phyloP scores from a whole-genome alignment of 164 flowering plant genomes.

The Vitis rotundifolia region DNA sequence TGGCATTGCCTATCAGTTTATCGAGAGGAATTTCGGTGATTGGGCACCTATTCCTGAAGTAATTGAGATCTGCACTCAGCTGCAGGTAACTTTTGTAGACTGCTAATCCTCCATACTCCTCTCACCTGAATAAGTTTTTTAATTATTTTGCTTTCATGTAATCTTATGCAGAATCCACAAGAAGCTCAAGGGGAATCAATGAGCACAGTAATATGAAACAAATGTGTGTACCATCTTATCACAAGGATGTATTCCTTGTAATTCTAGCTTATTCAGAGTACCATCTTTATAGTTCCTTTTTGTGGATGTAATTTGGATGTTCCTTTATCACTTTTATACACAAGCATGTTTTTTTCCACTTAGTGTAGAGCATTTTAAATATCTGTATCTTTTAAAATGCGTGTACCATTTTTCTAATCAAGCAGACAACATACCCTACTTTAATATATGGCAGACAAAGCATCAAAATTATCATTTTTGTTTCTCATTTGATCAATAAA shows the following conservation, averaged over 20 bases:
- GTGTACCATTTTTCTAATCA: too few relatives aligned
- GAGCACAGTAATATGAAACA: constrained; percentile 15
- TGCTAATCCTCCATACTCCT: constrained; percentile 3
- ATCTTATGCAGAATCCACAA: constrained; percentile 25
- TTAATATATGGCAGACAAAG: too few relatives aligned
- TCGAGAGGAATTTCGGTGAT: constrained; percentile 82
- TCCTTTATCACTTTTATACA: too few relatives aligned
- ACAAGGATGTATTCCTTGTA: neutral
- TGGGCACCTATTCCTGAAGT: constrained; percentile 76
- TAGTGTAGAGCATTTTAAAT: too few relatives aligned
- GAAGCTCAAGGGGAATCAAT: constrained; percentile 17
- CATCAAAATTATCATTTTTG: too few relatives aligned
- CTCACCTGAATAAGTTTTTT: neutral
- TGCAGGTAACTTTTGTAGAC: constrained; percentile 46
- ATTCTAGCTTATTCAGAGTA: neutral
- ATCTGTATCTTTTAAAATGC: too few relatives aligned
- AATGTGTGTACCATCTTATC: neutral
- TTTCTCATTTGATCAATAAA: too few relatives aligned
- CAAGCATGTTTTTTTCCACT: too few relatives aligned
- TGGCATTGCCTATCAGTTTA: constrained; percentile 80
- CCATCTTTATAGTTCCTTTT: too few relatives aligned
- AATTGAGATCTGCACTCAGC: constrained; percentile 49
- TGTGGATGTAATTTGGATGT: too few relatives aligned
- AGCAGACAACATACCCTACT: too few relatives aligned
- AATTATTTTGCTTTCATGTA: constrained; percentile 6